Base-by-base conservation (phyloP, 192 early-diverging fungal species). In the Umbelopsis ramanniana region DNA sequence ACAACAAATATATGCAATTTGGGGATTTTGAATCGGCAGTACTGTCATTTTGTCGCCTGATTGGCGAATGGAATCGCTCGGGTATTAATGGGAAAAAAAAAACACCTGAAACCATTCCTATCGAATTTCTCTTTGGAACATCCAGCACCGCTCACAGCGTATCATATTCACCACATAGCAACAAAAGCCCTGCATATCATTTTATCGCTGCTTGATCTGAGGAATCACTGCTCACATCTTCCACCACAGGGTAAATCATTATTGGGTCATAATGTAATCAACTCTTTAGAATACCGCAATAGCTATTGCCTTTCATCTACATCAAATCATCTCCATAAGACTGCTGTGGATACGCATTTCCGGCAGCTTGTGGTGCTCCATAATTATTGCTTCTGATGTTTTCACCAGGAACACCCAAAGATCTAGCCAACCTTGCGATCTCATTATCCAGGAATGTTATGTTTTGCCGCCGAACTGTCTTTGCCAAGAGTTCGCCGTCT, bases 401-500 rank as follows among this genome's bases (percentile, higher is more conserved):
- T 52, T 81, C 79, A 38, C 84, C 83, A 45, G 84, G 84, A 11
- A 86, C 79, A 23, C 55, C 68, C 15, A 84, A 48, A 11, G 66
- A 60, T 54, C 85, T 70, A 17, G 88, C 82, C 4, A 89, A 75
- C 45, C 74, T 74, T 33, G 81, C 85, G 11, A 88, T 72, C 11
- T 93, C 92, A 73, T 90, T 91, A 52, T 92, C 89, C 26, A 94
- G 73, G 68, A 89, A 93, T 9, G 83, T 81, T 37, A 93, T 77
- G 17, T 77, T 82, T 52, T 83, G 85, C 23, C 80, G 81, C 50
- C 86, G 83, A 19, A 88, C 82, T 2, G 85, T 78, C 14, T 87
- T 71, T 26, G 80, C 79, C 52, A 92, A 71, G 15, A 86, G 72
- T 21, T 80, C 79, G 52, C 90, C 86, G 73, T 94, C 92, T 14